Evolutionary conservation across 1,284 basidiomycete species (phyloP), one percentile per base, ranked within the genome.

Genomic region (Athelia sp.): DNA sequence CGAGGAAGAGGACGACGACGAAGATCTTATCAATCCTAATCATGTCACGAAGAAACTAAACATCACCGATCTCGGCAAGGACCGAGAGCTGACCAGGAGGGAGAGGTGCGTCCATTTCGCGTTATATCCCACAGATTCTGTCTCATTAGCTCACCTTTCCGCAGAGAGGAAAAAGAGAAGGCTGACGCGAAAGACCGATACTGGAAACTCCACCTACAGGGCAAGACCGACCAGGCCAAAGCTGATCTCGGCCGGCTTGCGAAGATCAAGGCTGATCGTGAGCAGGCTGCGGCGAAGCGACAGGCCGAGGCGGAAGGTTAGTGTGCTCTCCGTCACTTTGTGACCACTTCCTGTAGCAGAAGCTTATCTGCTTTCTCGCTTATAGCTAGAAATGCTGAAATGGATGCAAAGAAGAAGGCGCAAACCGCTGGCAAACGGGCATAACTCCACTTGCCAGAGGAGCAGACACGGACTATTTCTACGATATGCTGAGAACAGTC

Each of bases 151-250:
- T 34, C 24, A 47, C 19, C 46, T 13, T 43, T 45, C 34, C 48
- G 21, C 56, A 94, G 93, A 55, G 93, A 96, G 62, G 82, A 82
- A 59, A 91, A 91, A 60, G 91, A 94, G 67, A 93, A 92, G 72
- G 81, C 90, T 62, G 90, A 92, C 4, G 90, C 92, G 0, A 80
- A 88, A 59, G 90, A 93, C 38, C 73, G 78, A 29, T 94, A 93
- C 66, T 81, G 87, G 89, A 86, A 93, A 86, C 73, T 87, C 21
- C 87, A 90, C 58, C 52, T 71, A 18, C 71, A 78, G 66, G 92
- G 93, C 53, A 89, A 96, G 82, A 96, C 93, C 0, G 82, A 87
- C 23, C 77, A 96, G 66, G 93, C 93, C 31, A 90, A 93, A 70
- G 65, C 81, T 3, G 93, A 97, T 67, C 81, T 97, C 42, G 82